phyloP scores from a whole-genome alignment of 1,139 yeast genomes.

The Magnusiomyces paraingens region DNA sequence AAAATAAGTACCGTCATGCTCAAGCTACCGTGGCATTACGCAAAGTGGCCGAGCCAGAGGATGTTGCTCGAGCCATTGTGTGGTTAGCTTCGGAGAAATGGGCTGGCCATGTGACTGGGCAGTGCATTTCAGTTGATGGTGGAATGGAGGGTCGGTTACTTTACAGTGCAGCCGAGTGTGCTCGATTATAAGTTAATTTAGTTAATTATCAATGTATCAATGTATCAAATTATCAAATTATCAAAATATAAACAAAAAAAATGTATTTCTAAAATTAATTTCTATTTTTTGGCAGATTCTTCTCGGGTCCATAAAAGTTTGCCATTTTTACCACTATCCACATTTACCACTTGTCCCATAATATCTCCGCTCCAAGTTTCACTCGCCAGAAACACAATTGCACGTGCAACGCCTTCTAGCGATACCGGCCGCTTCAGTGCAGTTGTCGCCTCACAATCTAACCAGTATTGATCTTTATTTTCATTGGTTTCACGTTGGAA shows the following conservation, averaged over 20 bases:
- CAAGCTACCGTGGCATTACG: slow-evolving; percentile 9
- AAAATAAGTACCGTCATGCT: background rate
- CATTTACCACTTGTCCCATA: slow-evolving; percentile 15
- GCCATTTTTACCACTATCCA: slow-evolving; percentile 16
- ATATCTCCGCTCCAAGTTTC: slow-evolving; percentile 16
- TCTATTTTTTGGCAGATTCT: background rate
- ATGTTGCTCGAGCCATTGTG: slow-evolving; percentile 6
- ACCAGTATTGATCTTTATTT: slow-evolving; percentile 13
- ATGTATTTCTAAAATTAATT: background rate
- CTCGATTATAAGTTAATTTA: background rate
- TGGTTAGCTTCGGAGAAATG: slow-evolving; percentile 9
- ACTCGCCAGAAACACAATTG: slow-evolving; percentile 16
- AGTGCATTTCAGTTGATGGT: slow-evolving; percentile 9
- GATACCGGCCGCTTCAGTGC: slow-evolving; percentile 14
- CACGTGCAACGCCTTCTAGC: slow-evolving; percentile 13
- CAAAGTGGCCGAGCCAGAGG: slow-evolving; percentile 7
- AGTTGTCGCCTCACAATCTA: slow-evolving; percentile 16
- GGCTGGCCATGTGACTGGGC: slow-evolving; percentile 9
- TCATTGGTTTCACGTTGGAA: slow-evolving; percentile 11
- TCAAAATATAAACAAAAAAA: background rate
- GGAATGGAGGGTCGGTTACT: slow-evolving; percentile 10
- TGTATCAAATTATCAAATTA: background rate
- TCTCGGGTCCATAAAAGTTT: slow-evolving; percentile 13
- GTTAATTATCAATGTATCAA: no score
- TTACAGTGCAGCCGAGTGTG: slow-evolving; percentile 4